Conservation (phyloP, 768 basidiomycete genomes). For the Mycena vulgaris region DNA sequence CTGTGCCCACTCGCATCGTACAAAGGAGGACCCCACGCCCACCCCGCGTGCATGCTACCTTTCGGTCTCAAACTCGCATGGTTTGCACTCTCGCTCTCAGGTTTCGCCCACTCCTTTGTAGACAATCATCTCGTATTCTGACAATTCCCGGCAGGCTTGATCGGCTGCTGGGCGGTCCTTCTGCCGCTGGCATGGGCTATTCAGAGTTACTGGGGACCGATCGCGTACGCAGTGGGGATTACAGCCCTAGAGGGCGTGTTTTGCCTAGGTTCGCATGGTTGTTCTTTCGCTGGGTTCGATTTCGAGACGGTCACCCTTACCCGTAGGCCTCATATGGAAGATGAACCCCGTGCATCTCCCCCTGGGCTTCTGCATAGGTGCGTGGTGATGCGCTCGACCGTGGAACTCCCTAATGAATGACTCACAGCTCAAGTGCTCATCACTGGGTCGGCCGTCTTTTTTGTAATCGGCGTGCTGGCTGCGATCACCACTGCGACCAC, state of each 20-base stretch:
- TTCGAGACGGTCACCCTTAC: neutral
- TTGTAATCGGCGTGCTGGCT: slow-evolving; percentile 28
- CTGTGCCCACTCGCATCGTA: neutral
- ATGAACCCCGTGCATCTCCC: slow-evolving; percentile 33
- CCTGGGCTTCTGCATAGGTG: slow-evolving; percentile 27
- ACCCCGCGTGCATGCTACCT: slow-evolving; percentile 31
- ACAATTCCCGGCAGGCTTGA: slow-evolving; percentile 23
- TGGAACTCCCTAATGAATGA: neutral
- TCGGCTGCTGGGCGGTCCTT: slow-evolving; percentile 42
- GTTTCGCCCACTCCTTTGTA: neutral
- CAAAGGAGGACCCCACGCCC: slow-evolving; percentile 3
- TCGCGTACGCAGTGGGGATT: slow-evolving; percentile 33
- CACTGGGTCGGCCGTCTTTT: slow-evolving; percentile 18
- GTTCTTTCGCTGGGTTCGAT: neutral
- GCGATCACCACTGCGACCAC: slow-evolving; percentile 35
- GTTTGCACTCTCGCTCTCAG: slow-evolving; percentile 36
- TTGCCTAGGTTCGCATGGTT: slow-evolving; percentile 19
- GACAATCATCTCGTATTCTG: neutral
- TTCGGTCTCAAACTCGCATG: slow-evolving; percentile 40
- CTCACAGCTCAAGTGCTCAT: slow-evolving; percentile 26
- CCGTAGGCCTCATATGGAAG: slow-evolving; percentile 30
- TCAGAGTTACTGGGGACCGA: slow-evolving; percentile 34
- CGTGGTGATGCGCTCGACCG: neutral
- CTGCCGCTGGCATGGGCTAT: slow-evolving; percentile 33
- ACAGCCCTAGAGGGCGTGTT: slow-evolving; percentile 32